Conservation (phyloP, 2,329 filamentous ascomycete species). For the Pyrenophora tritici-repentis region DNA sequence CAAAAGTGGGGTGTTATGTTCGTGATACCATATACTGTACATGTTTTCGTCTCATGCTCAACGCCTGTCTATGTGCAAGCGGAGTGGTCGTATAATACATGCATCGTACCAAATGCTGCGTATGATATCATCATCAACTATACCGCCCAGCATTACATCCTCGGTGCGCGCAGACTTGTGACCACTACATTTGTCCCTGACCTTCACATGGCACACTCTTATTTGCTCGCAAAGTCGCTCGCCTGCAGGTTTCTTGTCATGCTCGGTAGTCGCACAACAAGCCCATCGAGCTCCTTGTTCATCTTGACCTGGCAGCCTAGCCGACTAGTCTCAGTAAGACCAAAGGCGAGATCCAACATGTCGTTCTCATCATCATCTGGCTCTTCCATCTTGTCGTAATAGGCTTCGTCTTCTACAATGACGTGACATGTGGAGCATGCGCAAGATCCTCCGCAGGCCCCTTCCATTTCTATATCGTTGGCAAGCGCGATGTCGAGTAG, state of each 20-base stretch:
- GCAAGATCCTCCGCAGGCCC: conserved; percentile 92
- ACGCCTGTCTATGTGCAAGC: conserved; percentile 19
- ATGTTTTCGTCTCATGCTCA: conserved; percentile 8
- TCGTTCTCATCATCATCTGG: conserved; percentile 55
- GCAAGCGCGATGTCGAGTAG: conserved; percentile 93
- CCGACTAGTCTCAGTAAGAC: conserved; percentile 81
- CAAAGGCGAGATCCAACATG: conserved; percentile 80
- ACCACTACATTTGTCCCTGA: not conserved
- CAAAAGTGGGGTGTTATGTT: conserved; percentile 9
- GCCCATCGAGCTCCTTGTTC: conserved; percentile 84
- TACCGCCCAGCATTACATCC: not conserved
- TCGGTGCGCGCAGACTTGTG: too few species aligned
- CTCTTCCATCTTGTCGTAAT: conserved; percentile 73
- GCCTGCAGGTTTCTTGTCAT: conserved; percentile 98
- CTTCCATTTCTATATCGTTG: conserved; percentile 97
- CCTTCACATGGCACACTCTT: not conserved
- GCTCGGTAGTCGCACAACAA: conserved; percentile 81
- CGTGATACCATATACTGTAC: conserved; percentile 22
- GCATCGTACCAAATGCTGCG: conserved; percentile 6
- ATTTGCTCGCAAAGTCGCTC: conserved; percentile 71
- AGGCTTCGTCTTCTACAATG: conserved; percentile 73
- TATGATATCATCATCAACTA: not conserved
- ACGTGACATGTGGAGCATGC: conserved; percentile 94
- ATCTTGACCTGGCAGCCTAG: conserved; percentile 91
- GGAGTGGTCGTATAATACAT: conserved; percentile 22